Conservation (phyloP, 768 basidiomycete genomes). For the Boletus tylopilopsis region DNA sequence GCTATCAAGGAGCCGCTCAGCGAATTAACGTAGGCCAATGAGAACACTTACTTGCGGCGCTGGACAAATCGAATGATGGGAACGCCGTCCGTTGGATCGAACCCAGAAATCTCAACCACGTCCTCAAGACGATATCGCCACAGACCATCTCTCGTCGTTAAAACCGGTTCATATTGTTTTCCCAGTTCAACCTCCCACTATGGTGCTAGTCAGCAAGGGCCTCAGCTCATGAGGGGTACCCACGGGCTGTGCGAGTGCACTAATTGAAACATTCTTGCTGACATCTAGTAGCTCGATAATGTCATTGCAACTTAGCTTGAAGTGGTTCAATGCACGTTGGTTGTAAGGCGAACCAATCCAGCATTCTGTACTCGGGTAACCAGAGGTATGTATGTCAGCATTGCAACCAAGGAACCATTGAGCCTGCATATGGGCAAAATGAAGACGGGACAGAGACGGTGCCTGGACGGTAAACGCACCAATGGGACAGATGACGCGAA, state of each 20-base stretch:
- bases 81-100: conserved; percentile 12
- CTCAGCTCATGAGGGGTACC: neutral
- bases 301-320: neutral
- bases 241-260: conserved; percentile 1
- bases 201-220: neutral
- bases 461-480: too few species aligned
- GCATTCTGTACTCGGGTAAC: conserved; percentile 6
- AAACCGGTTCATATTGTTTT: conserved; percentile 14
- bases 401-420: conserved; percentile 14
- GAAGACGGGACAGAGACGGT: too few species aligned
- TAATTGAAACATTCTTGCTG: neutral
- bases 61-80: conserved; percentile 17
- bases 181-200: conserved; percentile 18
- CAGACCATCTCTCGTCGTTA: conserved; percentile 15
- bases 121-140: conserved; percentile 25
- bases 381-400: neutral
- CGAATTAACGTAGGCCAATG: neutral
- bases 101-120: conserved; percentile 20
- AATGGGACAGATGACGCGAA: too few species aligned
- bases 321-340: conserved; percentile 8
- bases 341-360: conserved; percentile 6
- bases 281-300: conserved; percentile 19
- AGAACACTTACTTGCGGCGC: conserved; percentile 9
- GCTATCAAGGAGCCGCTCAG: neutral
- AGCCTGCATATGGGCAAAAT: too few species aligned